A percentile compares a stretch with the other conserved stretches of the same genome.
These are phyloP conservation scores for Sporothrix pallida DNA, from an alignment of 2,329 filamentous ascomycete genomes.

Conservation along the genomic window DNA sequence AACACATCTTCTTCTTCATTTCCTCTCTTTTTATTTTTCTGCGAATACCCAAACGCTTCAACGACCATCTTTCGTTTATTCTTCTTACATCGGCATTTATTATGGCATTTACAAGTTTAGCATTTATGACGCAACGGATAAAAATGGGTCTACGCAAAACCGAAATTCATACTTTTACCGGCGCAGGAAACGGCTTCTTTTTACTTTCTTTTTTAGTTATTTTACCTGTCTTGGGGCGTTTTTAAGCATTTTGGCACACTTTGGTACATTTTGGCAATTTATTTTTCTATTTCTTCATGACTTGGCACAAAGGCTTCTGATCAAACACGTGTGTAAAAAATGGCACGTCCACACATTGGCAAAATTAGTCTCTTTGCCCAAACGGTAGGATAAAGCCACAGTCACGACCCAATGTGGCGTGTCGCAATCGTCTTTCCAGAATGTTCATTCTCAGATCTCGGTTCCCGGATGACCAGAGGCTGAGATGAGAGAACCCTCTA, in stretches of 20 bases:
- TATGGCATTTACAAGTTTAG: background rate
- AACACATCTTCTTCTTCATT: background rate
- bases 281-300: background rate
- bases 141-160: conserved; percentile 1
- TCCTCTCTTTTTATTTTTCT: background rate
- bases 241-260: background rate
- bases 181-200: background rate
- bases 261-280: background rate
- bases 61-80: background rate
- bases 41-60: conserved; percentile 10
- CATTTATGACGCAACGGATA: conserved; percentile 21
- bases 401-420: too few species aligned
- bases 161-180: background rate
- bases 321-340: background rate
- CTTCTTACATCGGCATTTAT: background rate
- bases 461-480: background rate
- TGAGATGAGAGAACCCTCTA: background rate
- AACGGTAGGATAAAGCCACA: background rate
- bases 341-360: background rate
- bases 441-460: background rate
- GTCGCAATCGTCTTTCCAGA: conserved; percentile 3
- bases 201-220: background rate
- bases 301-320: background rate
- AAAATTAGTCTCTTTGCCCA: background rate
- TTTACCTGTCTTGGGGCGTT: background rate